Evolutionary conservation across 148 eudicot genomes (phyloP).

Genomic region (Vaccinium macrocarpon): DNA sequence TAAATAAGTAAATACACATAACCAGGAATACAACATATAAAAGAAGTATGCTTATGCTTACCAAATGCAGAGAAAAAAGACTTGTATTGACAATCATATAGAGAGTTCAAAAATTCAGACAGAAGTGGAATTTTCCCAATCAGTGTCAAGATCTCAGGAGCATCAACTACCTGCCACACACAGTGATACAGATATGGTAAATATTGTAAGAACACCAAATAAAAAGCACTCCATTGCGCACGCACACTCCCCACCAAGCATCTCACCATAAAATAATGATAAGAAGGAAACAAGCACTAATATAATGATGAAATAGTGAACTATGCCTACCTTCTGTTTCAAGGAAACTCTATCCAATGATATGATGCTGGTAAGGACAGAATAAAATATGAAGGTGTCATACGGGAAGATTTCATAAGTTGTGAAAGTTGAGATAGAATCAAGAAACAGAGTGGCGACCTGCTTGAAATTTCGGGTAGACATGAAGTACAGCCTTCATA

Average conservation of each 20-base stretch:
- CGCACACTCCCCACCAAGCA: neutral
- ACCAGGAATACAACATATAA: neutral
- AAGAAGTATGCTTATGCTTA: constrained; percentile 39
- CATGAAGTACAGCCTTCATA: constrained; percentile 95
- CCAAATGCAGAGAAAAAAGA: constrained; percentile 93
- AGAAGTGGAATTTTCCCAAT: constrained; percentile 78
- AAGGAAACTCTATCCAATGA: constrained; percentile 89
- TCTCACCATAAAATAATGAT: neutral
- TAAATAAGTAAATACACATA: neutral
- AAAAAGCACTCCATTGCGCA: neutral
- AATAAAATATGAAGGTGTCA: constrained; percentile 87
- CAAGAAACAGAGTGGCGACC: constrained; percentile 83
- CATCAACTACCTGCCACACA: constrained; percentile 82
- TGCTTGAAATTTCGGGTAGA: constrained; percentile 87
- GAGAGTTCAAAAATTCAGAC: constrained; percentile 83
- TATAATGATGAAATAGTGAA: neutral
- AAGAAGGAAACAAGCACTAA: neutral
- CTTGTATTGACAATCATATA: constrained; percentile 90
- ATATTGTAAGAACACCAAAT: neutral
- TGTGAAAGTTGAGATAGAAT: constrained; percentile 97
- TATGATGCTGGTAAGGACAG: constrained; percentile 84
- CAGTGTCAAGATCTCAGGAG: constrained; percentile 96
- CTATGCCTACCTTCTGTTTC: constrained; percentile 78
- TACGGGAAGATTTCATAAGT: constrained; percentile 94
- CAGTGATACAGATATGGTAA: constrained; percentile 5